phyloP scores from a whole-genome alignment of 768 basidiomycete species.

The Rhodotorula babjevae region DNA sequence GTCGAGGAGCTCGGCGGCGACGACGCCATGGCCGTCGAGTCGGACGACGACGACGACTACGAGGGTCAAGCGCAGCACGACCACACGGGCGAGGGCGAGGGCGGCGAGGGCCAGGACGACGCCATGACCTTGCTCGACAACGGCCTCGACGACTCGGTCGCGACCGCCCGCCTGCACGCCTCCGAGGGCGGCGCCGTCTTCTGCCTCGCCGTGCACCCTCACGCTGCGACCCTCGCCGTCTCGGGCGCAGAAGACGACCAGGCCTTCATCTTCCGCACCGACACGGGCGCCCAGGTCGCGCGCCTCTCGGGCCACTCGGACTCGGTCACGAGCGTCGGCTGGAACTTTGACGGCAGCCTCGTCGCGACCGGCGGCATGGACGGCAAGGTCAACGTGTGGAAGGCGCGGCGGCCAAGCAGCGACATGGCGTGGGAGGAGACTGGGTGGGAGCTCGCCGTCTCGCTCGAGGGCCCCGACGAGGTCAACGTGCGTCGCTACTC shows the following conservation, averaged over 20 bases:
- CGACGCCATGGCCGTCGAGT: conserved; percentile 60
- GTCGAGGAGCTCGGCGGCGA: conserved; percentile 34
- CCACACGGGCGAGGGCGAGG: conserved; percentile 47
- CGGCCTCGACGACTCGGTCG: conserved; percentile 47
- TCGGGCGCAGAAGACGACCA: conserved; percentile 94
- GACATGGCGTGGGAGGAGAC: conserved; percentile 60
- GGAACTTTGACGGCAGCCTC: conserved; percentile 85
- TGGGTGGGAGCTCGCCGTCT: conserved; percentile 90
- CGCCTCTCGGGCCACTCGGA: conserved; percentile 89
- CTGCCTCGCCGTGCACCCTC: conserved; percentile 74
- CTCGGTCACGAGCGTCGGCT: conserved; percentile 72
- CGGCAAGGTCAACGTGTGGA: conserved; percentile 86
- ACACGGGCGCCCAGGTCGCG: conserved; percentile 70
- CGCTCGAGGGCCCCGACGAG: conserved; percentile 90
- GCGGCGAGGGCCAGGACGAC: conserved; percentile 61
- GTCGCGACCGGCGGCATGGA: conserved; percentile 98
- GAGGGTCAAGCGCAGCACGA: conserved; percentile 56
- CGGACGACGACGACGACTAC: conserved; percentile 44
- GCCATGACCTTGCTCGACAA: conserved; percentile 37
- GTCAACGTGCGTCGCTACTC: conserved; percentile 61
- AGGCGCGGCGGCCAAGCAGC: conserved; percentile 51
- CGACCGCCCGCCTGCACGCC: conserved; percentile 51
- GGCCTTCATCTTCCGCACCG: conserved; percentile 87
- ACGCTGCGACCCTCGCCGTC: conserved; percentile 67
- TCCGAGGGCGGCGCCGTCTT: conserved; percentile 64